phyloP scores from a whole-genome alignment of 139 green algal genomes.

The Coelastrella sp. region DNA sequence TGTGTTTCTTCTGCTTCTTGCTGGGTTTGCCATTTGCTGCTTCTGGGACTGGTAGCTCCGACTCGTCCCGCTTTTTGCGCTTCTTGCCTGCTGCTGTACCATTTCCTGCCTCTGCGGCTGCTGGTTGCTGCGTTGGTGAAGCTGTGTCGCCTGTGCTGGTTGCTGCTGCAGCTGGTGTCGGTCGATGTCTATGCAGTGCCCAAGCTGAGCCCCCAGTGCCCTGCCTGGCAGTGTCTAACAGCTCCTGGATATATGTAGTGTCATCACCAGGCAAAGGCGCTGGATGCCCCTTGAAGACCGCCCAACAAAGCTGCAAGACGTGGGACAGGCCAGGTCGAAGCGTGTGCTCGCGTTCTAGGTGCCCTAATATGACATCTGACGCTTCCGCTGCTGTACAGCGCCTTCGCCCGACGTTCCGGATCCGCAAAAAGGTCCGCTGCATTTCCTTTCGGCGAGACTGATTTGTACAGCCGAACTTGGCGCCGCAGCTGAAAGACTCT shows the following conservation, averaged over 20 bases:
- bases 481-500: too few relatives aligned
- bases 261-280: slow-evolving; percentile 15
- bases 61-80: neutral
- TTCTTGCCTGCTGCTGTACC: neutral
- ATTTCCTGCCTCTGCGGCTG: slow-evolving; percentile 2
- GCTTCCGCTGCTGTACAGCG: too few relatives aligned
- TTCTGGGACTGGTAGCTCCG: neutral
- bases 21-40: neutral
- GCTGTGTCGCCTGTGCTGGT: slow-evolving; percentile 4
- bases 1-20: slow-evolving; percentile 12
- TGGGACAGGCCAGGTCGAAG: slow-evolving; percentile 18
- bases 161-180: neutral
- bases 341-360: too few relatives aligned
- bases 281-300: neutral
- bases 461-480: too few relatives aligned
- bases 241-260: neutral
- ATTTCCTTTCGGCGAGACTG: too few relatives aligned
- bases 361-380: too few relatives aligned
- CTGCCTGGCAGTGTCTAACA: neutral
- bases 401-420: too few relatives aligned
- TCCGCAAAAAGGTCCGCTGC: too few relatives aligned
- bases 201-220: too few relatives aligned
- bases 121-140: neutral
- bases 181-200: neutral
- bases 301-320: slow-evolving; percentile 40